These are phyloP conservation scores for Euphorbia lathyris DNA, from an alignment of 345 rosid species.

Conservation along the genomic window DNA sequence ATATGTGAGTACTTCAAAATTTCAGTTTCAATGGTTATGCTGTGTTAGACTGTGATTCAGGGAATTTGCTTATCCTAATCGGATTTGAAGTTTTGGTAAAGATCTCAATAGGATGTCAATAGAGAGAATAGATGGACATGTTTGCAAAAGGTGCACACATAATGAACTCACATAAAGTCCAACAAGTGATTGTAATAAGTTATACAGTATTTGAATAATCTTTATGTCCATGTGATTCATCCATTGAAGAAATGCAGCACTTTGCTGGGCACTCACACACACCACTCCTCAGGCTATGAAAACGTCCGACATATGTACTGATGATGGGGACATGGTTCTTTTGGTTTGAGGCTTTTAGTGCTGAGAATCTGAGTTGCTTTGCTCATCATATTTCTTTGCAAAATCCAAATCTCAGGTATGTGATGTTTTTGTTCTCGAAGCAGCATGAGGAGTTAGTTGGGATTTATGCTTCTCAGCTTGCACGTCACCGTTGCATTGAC, in stretches of 20 bases:
- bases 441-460: slow-evolving; percentile 96
- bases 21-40: not conserved
- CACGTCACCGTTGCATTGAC: slow-evolving; percentile 83
- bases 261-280: not conserved
- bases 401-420: slow-evolving; percentile 63
- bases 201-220: not conserved
- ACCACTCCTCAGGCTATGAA: not conserved
- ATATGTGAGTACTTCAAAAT: slow-evolving; percentile 52
- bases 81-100: not conserved
- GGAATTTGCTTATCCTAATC: not conserved
- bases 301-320: not conserved
- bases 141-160: not conserved
- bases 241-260: not conserved
- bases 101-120: not conserved
- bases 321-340: not conserved
- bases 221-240: not conserved
- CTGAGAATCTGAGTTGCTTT: not conserved
- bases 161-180: not conserved
- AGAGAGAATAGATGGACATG: not conserved
- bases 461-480: slow-evolving; percentile 96
- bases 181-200: not conserved
- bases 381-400: slow-evolving; percentile 22
- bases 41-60: not conserved
- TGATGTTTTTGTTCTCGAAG: slow-evolving; percentile 90
- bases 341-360: not conserved